Evolutionary conservation across 1,284 basidiomycete species (phyloP), one percentile per base, ranked within the genome.

Genomic region (Leucoagaricus sp.): DNA sequence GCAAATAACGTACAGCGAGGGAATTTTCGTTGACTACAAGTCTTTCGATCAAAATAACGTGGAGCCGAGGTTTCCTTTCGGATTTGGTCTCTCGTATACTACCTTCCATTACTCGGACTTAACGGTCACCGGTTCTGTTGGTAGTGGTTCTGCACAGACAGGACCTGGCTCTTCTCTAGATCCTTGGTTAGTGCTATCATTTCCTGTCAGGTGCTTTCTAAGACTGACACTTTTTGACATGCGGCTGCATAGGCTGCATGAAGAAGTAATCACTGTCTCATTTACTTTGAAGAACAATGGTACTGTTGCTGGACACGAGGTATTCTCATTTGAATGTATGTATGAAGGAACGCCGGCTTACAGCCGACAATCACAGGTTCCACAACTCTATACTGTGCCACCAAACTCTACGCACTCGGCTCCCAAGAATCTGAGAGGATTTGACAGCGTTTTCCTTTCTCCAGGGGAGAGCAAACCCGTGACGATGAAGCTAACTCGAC

Each of bases 61-160:
- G 54, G 70, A 74, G 2, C 87, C 87, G 3, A 75, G 85, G 26
- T 89, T 78, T 64, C 81, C 82, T 59, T 91, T 88, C 65, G 89
- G 88, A 2, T 87, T 82, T 65, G 88, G 89, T 1, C 67, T 91
- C 54, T 85, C 81, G 12, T 91, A 89, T 55, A 87, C 89, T 10
- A 79, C 73, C 0, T 91, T 91, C 73, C 67, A 72, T 12, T 84
- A 84, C 63, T 75, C 75, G 5, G 71, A 69, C 21, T 61, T 87
- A 34, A 60, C 65, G 12, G 70, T 85, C 23, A 64, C 68, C 23
- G 79, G 78, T 6, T 75, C 74, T 9, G 68, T 69, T 33, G 66
- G 69, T 3, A 70, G 73, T 75, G 71, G 73, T 31, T 69, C 63
- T 17, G 69, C 75, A 38, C 71, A 72, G 2, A 72, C 70, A 31